Base-by-base conservation (phyloP, 2,329 filamentous ascomycete genomes). In the Pseudocercospora macadamiae region DNA sequence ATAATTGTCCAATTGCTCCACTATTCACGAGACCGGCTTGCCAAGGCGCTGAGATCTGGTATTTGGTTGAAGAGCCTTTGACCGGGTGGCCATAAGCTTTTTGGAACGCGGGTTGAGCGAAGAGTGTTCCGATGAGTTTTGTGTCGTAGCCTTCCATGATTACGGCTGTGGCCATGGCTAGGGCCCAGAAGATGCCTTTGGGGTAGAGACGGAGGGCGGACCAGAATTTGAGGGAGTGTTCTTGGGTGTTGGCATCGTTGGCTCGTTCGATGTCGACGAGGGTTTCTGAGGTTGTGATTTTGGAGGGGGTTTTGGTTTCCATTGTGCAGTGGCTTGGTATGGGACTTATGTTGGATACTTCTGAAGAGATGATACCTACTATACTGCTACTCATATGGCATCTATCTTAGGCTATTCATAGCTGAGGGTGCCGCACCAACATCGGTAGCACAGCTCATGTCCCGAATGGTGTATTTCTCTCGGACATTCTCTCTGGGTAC, bases 101-200 rank as follows among this genome's bases (percentile, higher is more conserved):
- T 42, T 66, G 62, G 59, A 74, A 74, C 1, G 71, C 61, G 5
- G 67, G 66, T 3, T 68, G 68, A 6, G 66, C 75, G 45, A 71
- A 73, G 34, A 78, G 66, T 10, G 62, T 68, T 16, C 68, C 64
- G 19, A 78, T 68, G 5, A 78, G 66, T 12, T 70, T 68, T 2
- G 71, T 66, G 67, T 87, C 85, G 66, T 86, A 88, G 25, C 65
- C 84, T 51, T 82, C 71, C 82, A 86, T 85, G 63, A 86, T 81
- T 39, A 60, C 19, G 3, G 21, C 16, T 0, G 54, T 49, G 21
- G 54, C 52, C 48, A 60, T 42, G 14, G 36, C 26, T 8, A 61
- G 10, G 16, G 23, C 37, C 48, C 48, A 60, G 14, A 39, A 21
- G 6, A 49, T 30, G 6, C 54, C 54, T 30, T 53, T 53, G 23